These are phyloP conservation scores for Podospora sp. DNA, from an alignment of 495 filamentous ascomycete genomes.

Conservation along the genomic window DNA sequence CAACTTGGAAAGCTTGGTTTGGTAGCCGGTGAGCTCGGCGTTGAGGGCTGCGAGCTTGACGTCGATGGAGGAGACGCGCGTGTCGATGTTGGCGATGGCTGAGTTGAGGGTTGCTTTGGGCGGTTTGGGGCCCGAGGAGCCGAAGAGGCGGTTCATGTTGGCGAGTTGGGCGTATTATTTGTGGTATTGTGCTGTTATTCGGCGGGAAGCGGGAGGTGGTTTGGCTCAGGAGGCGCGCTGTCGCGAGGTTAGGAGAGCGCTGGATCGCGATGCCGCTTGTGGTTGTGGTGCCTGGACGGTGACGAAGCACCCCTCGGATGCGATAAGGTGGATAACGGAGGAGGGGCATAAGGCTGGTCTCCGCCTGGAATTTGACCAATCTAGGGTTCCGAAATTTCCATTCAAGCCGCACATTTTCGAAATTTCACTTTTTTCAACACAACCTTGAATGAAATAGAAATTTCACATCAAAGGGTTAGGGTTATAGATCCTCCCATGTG, in stretches of 20 bases:
- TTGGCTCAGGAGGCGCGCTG: not conserved
- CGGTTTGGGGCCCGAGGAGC: constrained; percentile 73
- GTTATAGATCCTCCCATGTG: no score
- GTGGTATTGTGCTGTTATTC: no score
- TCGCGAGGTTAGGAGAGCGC: not conserved
- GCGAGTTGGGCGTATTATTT: not conserved
- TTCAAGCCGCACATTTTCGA: no score
- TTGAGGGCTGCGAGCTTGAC: constrained; percentile 92
- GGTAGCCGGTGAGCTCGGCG: constrained; percentile 86
- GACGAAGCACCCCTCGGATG: constrained; percentile 5
- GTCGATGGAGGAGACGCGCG: constrained; percentile 84
- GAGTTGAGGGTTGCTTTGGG: constrained; percentile 89
- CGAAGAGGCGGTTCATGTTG: constrained; percentile 94
- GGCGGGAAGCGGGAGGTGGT: no score
- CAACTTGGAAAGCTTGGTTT: constrained; percentile 87
- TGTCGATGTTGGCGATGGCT: constrained; percentile 89
- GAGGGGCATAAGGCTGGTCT: not conserved
- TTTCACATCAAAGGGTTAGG: no score
- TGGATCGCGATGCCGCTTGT: not conserved
- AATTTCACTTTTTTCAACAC: no score
- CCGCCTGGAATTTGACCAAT: not conserved
- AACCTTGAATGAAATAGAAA: no score
- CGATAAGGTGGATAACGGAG: constrained; percentile 2
- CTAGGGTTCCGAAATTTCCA: no score
- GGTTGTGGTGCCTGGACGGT: not conserved